Evolutionary conservation across 2,329 filamentous ascomycete species (phyloP).

Genomic region (Penicillium glabrum): DNA sequence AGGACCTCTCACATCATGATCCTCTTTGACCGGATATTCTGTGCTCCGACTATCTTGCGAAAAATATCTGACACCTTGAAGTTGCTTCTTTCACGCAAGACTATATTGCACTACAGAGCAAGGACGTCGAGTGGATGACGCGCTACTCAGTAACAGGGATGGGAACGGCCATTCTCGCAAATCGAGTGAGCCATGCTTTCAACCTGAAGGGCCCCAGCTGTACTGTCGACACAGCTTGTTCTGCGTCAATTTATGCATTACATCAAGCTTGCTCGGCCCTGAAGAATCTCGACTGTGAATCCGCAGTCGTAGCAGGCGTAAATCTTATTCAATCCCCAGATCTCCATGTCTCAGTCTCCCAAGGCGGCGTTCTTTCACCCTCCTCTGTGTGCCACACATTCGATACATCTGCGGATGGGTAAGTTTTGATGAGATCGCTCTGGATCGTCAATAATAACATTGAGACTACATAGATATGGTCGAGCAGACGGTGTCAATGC

Average conservation of each 20-base stretch:
- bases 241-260: slow-evolving; percentile 39
- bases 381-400: not conserved
- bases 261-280: slow-evolving; percentile 37
- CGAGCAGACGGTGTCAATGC: slow-evolving; percentile 34
- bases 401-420: too few species aligned
- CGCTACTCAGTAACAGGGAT: slow-evolving; percentile 8
- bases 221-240: slow-evolving; percentile 38
- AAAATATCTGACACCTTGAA: too few species aligned
- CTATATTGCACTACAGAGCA: not conserved
- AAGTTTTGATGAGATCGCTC: too few species aligned
- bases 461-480: slow-evolving; percentile 2
- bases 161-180: slow-evolving; percentile 12
- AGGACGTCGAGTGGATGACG: not conserved
- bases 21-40: too few species aligned
- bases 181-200: slow-evolving; percentile 37
- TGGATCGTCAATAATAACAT: too few species aligned
- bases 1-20: too few species aligned
- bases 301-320: not conserved
- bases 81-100: not conserved
- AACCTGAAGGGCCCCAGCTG: slow-evolving; percentile 35
- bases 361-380: slow-evolving; percentile 28
- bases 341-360: slow-evolving; percentile 24
- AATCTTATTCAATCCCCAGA: slow-evolving; percentile 24
- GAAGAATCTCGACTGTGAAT: slow-evolving; percentile 15
- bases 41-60: too few species aligned